These are phyloP conservation scores for Pleurostoma richardsiae DNA, from an alignment of 2,329 filamentous ascomycete species.

Conservation along the genomic window DNA sequence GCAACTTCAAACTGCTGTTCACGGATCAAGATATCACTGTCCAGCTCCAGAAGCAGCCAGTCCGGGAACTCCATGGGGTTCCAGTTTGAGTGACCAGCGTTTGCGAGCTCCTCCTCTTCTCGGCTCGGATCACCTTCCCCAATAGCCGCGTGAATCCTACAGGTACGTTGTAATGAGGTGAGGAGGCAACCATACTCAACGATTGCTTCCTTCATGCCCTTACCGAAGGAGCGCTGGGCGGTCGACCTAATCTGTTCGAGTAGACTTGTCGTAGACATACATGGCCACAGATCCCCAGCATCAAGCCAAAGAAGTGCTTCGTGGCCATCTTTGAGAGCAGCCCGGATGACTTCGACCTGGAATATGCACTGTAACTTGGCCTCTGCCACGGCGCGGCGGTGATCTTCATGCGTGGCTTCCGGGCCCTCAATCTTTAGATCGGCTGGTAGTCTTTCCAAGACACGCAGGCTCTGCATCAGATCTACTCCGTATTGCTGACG, in stretches of 20 bases:
- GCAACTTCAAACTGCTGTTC: conserved; percentile 59
- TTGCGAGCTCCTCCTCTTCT: conserved; percentile 35
- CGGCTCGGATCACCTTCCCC: conserved; percentile 14
- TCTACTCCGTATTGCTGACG: conserved; percentile 9
- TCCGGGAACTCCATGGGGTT: conserved; percentile 46
- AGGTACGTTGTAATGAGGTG: conserved; percentile 36
- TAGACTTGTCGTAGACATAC: conserved; percentile 31
- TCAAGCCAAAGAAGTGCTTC: conserved; percentile 31
- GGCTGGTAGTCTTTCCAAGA: no score
- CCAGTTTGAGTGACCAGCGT: conserved; percentile 53
- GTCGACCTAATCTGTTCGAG: conserved; percentile 41
- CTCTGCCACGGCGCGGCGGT: not conserved
- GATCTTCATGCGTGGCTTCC: not conserved
- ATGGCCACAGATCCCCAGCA: conserved; percentile 37
- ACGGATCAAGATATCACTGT: conserved; percentile 58
- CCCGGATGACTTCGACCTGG: conserved; percentile 2
- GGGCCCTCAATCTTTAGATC: not conserved
- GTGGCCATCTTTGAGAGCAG: not conserved
- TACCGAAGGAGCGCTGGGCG: conserved; percentile 18
- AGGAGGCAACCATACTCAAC: conserved; percentile 36
- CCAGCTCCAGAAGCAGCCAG: conserved; percentile 64
- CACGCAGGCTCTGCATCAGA: conserved; percentile 13
- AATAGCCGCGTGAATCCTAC: conserved; percentile 30
- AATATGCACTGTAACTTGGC: no score
- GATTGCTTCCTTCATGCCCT: conserved; percentile 30